Conservation (phyloP, 2,329 filamentous ascomycete species). For the Fusarium ramigenum region DNA sequence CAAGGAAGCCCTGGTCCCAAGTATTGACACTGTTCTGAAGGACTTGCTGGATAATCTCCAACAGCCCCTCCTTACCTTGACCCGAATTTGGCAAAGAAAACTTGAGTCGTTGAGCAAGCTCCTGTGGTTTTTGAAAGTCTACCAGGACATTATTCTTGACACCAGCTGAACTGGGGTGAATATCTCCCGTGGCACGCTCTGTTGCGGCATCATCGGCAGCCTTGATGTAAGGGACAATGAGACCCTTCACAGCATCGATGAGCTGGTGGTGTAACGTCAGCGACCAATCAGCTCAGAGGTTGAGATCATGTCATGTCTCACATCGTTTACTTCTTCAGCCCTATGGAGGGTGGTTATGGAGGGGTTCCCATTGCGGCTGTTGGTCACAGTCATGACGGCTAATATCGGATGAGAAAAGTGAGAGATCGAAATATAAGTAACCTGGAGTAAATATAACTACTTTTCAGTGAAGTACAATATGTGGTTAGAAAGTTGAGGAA, state of each 20-base stretch:
- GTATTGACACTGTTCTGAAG: constrained; percentile 93
- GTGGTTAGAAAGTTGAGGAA: not conserved
- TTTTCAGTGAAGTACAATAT: not conserved
- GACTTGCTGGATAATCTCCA: constrained; percentile 75
- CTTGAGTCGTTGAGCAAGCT: constrained; percentile 63
- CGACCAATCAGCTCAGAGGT: constrained; percentile 18
- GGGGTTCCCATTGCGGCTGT: constrained; percentile 36
- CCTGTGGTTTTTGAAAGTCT: constrained; percentile 67
- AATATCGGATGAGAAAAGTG: constrained; percentile 8
- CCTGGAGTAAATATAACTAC: not conserved
- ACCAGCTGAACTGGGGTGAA: constrained; percentile 52
- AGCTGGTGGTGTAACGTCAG: constrained; percentile 60
- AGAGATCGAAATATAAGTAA: not conserved
- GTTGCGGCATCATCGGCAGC: constrained; percentile 71
- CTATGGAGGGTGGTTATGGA: constrained; percentile 41
- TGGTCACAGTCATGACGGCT: constrained; percentile 42
- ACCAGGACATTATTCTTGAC: constrained; percentile 67
- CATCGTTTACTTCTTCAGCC: constrained; percentile 47
- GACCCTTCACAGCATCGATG: constrained; percentile 70
- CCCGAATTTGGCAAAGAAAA: constrained; percentile 68
- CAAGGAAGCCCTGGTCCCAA: constrained; percentile 97
- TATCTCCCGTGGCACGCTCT: constrained; percentile 61
- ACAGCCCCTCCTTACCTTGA: constrained; percentile 75
- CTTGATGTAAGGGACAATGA: constrained; percentile 76
- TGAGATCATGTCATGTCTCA: constrained; percentile 27